These are phyloP conservation scores for Torulaspora pretoriensis DNA, from an alignment of 1,139 yeast genomes.

Conservation along the genomic window DNA sequence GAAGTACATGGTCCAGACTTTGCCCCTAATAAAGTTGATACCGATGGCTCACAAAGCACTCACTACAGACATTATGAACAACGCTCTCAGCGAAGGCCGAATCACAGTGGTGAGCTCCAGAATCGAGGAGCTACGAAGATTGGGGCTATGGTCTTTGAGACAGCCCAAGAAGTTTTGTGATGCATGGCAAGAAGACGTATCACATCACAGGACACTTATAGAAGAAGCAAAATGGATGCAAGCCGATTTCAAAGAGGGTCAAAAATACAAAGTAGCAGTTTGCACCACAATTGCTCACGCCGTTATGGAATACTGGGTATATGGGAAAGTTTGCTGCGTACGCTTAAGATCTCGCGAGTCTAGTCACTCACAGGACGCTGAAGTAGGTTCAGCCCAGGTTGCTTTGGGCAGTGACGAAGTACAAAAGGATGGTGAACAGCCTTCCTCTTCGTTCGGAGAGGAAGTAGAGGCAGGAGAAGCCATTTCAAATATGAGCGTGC, in stretches of 20 bases:
- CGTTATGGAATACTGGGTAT: slow-evolving; percentile 69
- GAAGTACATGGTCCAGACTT: slow-evolving; percentile 79
- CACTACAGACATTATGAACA: slow-evolving; percentile 78
- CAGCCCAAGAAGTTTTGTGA: slow-evolving; percentile 73
- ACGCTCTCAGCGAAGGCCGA: slow-evolving; percentile 87
- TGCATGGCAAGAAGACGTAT: slow-evolving; percentile 48
- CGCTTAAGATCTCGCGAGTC: slow-evolving; percentile 28
- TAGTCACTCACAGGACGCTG: background rate
- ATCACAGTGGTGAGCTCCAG: slow-evolving; percentile 88
- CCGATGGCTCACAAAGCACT: slow-evolving; percentile 84
- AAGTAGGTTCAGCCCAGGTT: too few relatives aligned
- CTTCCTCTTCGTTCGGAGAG: too few relatives aligned
- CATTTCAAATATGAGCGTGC: too few relatives aligned
- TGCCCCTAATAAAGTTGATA: slow-evolving; percentile 74
- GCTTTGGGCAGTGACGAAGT: too few relatives aligned
- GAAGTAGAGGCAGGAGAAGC: too few relatives aligned
- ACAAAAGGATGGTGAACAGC: too few relatives aligned
- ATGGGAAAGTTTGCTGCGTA: slow-evolving; percentile 67
- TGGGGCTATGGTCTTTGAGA: slow-evolving; percentile 85
- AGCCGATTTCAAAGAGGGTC: slow-evolving; percentile 67
- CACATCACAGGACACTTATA: slow-evolving; percentile 72
- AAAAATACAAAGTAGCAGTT: slow-evolving; percentile 64
- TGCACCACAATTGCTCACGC: slow-evolving; percentile 70
- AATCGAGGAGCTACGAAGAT: slow-evolving; percentile 84
- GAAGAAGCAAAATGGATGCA: slow-evolving; percentile 86